Conservation (phyloP, 768 basidiomycete species). For the Candolleomyces eurysporus region DNA sequence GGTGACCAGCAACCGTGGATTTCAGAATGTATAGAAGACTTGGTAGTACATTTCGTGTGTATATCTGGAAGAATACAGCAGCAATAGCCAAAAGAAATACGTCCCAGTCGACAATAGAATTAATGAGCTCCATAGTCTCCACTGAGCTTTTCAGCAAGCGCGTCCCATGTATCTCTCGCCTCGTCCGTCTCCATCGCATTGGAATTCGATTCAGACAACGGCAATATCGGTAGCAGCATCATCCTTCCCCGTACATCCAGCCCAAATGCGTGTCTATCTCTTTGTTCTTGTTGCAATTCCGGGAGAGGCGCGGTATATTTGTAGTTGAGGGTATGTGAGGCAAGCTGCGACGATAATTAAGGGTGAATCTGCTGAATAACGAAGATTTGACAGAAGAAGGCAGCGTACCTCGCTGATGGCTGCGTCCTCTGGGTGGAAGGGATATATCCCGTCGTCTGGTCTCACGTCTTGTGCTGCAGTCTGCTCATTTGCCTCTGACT, state of each 20-base stretch:
- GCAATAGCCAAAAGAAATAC: not conserved
- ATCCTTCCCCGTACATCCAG: slow-evolving; percentile 68
- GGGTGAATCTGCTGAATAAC: not conserved
- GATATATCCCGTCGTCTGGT: slow-evolving; percentile 53
- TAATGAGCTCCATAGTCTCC: slow-evolving; percentile 5
- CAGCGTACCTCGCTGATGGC: slow-evolving; percentile 58
- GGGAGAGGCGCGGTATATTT: slow-evolving; percentile 51
- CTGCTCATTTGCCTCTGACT: slow-evolving; percentile 17
- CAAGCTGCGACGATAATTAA: slow-evolving; percentile 34
- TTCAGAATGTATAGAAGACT: too few relatives aligned
- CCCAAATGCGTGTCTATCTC: slow-evolving; percentile 68
- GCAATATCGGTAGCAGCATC: slow-evolving; percentile 52
- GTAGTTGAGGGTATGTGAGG: slow-evolving; percentile 50
- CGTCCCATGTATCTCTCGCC: slow-evolving; percentile 7
- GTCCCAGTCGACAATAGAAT: not conserved
- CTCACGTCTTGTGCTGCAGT: slow-evolving; percentile 16
- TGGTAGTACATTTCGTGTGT: too few relatives aligned
- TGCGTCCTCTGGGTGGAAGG: slow-evolving; percentile 88
- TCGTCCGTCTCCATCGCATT: slow-evolving; percentile 7
- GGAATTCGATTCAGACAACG: not conserved
- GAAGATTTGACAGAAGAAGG: not conserved
- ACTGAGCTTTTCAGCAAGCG: slow-evolving; percentile 2
- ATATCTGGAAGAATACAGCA: too few relatives aligned
- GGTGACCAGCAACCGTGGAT: too few relatives aligned
- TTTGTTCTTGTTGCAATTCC: slow-evolving; percentile 35